phyloP scores from a whole-genome alignment of 1,139 yeast genomes.

The Geotrichum candidum region DNA sequence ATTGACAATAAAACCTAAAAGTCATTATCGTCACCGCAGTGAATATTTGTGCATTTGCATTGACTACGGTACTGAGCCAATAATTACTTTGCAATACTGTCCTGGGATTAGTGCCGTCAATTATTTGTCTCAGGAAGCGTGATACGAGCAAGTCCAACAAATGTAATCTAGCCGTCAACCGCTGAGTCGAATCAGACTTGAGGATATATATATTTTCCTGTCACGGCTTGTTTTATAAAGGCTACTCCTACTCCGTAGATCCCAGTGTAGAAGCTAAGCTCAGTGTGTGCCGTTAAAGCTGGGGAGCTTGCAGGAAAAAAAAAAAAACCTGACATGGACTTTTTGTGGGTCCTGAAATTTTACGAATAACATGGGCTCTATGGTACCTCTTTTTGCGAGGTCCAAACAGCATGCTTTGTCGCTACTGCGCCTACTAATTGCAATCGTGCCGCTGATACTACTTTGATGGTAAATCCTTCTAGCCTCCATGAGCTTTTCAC shows the following conservation, averaged over 20 bases:
- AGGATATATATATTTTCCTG: too few species aligned
- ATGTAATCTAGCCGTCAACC: not conserved
- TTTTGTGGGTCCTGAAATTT: not conserved
- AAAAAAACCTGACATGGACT: not conserved
- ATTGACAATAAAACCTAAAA: not conserved
- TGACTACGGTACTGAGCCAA: not conserved
- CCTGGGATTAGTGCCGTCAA: not conserved
- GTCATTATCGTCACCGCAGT: not conserved
- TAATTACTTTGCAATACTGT: not conserved
- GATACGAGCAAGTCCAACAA: not conserved
- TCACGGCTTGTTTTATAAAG: too few species aligned
- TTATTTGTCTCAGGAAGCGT: not conserved
- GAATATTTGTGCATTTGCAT: not conserved
- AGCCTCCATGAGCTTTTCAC: not conserved
- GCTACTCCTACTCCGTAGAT: too few species aligned
- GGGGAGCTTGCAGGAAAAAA: not conserved
- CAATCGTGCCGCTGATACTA: not conserved
- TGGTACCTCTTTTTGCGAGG: not conserved
- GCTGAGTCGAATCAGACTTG: not conserved
- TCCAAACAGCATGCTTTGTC: not conserved
- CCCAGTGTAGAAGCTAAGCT: not conserved
- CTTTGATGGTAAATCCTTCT: not conserved
- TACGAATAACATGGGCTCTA: not conserved
- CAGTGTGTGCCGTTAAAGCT: not conserved
- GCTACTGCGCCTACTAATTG: not conserved